Evolutionary conservation across 805 yeast species (phyloP), one percentile per base, ranked within the genome.

Genomic region (Teunomyces pallodes): DNA sequence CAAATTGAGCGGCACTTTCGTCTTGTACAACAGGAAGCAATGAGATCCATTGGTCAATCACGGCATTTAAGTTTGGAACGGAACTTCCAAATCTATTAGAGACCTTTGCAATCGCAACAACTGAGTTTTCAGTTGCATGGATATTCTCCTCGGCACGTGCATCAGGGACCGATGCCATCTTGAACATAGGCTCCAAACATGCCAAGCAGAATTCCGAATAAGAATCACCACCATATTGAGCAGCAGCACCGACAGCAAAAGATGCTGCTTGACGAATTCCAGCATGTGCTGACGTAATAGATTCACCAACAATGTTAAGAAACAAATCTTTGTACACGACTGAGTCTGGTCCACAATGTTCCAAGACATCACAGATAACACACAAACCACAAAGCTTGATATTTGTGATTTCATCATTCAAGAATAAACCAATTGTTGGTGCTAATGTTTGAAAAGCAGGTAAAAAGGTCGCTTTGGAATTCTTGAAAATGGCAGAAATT

Each of bases 211-310:
- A 79, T 30, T 84, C 83, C 17, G 76, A 75, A 62, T 83, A 88
- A 14, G 43, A 50, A 12, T 60, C 65, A 10, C 92, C 90, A 6
- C 96, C 96, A 55, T 76, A 74, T 64, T 87, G 90, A 2, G 96
- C 96, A 51, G 94, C 86, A 17, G 81, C 83, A 27, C 99, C 98
- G 48, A 91, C 81, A 32, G 87, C 81, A 58, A 84, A 86, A 0
- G 94, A 82, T 2, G 96, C 91, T 9, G 89, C 88, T 71, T 94
- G 97, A 57, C 97, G 85, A 32, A 91, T 76, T 4, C 83, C 75
- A 3, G 96, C 82, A 44, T 82, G 82, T 7, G 87, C 72, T 9
- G 85, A 78, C 2, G 83, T 76, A 43, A 91, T 69, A 2, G 86
- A 77, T 46, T 82, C 85, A n/a, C 83, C 84, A 29, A 90, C 73